A percentile compares a stretch with the other conserved stretches of the same genome.
Conservation (phyloP, 192 early-diverging fungal genomes). For the Backusella circina region DNA sequence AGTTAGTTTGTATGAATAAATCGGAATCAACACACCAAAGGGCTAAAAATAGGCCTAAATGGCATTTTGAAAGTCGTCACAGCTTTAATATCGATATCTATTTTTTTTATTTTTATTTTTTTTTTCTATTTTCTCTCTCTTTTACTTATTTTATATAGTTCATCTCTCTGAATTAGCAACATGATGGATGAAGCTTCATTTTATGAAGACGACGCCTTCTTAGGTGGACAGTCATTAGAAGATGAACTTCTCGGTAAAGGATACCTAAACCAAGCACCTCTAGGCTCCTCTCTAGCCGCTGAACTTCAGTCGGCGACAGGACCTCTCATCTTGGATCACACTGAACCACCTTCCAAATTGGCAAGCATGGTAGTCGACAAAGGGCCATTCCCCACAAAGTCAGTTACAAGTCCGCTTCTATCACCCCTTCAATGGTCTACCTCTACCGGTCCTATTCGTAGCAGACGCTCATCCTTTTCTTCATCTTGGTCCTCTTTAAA, state of each 20-base stretch:
- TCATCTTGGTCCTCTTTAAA: constrained; percentile 30
- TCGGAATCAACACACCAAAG: too few species aligned
- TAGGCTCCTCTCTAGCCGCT: constrained; percentile 35
- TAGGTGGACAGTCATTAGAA: constrained; percentile 28
- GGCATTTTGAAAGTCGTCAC: too few species aligned
- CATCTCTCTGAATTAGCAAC: neutral
- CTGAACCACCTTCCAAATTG: neutral
- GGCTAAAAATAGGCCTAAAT: too few species aligned
- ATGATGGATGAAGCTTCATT: constrained; percentile 11
- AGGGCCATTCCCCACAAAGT: neutral
- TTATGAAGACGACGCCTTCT: constrained; percentile 25
- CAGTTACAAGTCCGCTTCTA: constrained; percentile 16
- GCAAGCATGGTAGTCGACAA: neutral
- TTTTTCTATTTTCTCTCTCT: neutral
- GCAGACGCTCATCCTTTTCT: constrained; percentile 33
- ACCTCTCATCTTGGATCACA: constrained; percentile 1
- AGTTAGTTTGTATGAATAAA: too few species aligned
- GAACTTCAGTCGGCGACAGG: constrained; percentile 34
- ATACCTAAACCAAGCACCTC: constrained; percentile 20
- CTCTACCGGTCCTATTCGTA: constrained; percentile 8
- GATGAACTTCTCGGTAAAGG: constrained; percentile 37
- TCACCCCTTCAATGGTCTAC: constrained; percentile 30
- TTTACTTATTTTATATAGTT: neutral
- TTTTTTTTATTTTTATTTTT: neutral
- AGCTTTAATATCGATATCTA: too few species aligned